Evolutionary conservation across 2,329 filamentous ascomycete genomes (phyloP).

Genomic region (Alternaria sp.): DNA sequence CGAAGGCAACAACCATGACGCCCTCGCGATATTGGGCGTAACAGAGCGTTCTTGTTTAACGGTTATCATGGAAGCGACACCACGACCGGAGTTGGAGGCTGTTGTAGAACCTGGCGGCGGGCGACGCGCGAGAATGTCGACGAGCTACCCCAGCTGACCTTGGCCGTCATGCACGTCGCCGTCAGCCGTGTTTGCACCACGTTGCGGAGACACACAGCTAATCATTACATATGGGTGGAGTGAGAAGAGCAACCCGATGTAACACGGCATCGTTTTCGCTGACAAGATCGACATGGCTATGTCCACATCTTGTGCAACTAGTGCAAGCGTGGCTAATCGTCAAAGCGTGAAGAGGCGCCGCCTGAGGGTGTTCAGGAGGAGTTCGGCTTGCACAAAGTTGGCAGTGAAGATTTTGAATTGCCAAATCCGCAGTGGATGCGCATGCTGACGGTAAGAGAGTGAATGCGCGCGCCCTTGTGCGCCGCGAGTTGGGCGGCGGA

Average conservation of each 20-base stretch:
- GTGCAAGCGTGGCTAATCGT: conserved; percentile 18
- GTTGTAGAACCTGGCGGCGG: conserved; percentile 21
- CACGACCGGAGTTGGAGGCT: conserved; percentile 8
- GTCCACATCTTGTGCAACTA: conserved; percentile 29
- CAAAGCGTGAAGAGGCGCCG: conserved; percentile 12
- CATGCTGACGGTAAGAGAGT: not conserved
- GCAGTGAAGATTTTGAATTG: conserved; percentile 12
- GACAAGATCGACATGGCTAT: conserved; percentile 26
- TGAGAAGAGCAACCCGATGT: conserved; percentile 27
- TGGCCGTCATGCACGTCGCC: conserved; percentile 37
- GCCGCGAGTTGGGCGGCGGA: not conserved
- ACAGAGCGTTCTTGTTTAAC: not conserved
- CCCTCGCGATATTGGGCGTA: not conserved
- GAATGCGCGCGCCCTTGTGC: not conserved
- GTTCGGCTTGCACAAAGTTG: conserved; percentile 15
- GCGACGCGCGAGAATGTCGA: conserved; percentile 14
- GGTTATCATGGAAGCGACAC: conserved; percentile 5
- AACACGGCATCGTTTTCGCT: conserved; percentile 16
- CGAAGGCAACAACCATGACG: conserved; percentile 6
- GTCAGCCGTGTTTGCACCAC: conserved; percentile 29
- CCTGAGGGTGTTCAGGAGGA: conserved; percentile 10
- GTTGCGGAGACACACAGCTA: conserved; percentile 10
- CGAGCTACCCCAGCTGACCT: conserved; percentile 36
- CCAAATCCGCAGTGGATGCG: not conserved
- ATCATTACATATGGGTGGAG: conserved; percentile 12